Conservation (phyloP, 2,329 filamentous ascomycete species). For the Huntiella omanensis region DNA sequence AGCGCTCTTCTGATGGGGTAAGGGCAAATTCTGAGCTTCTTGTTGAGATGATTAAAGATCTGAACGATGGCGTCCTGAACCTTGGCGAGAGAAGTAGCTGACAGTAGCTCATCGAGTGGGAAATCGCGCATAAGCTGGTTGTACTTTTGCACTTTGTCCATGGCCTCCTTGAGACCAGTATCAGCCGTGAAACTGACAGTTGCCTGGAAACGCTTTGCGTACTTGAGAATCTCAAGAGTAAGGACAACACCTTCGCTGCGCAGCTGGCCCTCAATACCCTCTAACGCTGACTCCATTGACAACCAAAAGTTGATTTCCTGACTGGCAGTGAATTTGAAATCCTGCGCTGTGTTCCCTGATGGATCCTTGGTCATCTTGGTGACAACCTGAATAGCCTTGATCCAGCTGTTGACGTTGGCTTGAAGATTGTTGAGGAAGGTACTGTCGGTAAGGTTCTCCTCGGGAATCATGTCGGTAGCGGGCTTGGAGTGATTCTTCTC, state of each 20-base stretch:
- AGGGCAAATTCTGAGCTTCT: constrained; percentile 88
- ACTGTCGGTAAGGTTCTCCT: constrained; percentile 65
- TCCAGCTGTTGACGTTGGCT: constrained; percentile 90
- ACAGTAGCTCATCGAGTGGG: constrained; percentile 81
- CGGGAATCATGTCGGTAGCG: constrained; percentile 59
- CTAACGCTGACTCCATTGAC: constrained; percentile 84
- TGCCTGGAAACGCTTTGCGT: constrained; percentile 94
- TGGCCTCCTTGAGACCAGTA: constrained; percentile 87
- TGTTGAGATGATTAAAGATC: constrained; percentile 91
- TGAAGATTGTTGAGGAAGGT: constrained; percentile 87
- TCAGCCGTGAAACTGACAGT: constrained; percentile 94
- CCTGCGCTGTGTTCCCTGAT: constrained; percentile 34
- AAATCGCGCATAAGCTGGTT: constrained; percentile 98
- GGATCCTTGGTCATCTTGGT: constrained; percentile 87
- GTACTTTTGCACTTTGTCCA: constrained; percentile 93
- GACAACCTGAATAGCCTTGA: constrained; percentile 92
- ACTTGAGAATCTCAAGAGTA: constrained; percentile 85
- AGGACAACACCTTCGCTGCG: constrained; percentile 73
- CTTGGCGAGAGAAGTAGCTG: constrained; percentile 74
- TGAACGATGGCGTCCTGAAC: constrained; percentile 73
- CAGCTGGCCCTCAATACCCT: constrained; percentile 78
- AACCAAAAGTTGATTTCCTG: constrained; percentile 99
- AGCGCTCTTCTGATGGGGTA: constrained; percentile 86
- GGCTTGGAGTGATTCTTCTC: constrained; percentile 46
- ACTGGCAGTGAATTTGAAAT: constrained; percentile 49